Evolutionary conservation across 768 basidiomycete genomes (phyloP), one percentile per base, ranked within the genome.

Genomic region (Pulveroboletus sp.): DNA sequence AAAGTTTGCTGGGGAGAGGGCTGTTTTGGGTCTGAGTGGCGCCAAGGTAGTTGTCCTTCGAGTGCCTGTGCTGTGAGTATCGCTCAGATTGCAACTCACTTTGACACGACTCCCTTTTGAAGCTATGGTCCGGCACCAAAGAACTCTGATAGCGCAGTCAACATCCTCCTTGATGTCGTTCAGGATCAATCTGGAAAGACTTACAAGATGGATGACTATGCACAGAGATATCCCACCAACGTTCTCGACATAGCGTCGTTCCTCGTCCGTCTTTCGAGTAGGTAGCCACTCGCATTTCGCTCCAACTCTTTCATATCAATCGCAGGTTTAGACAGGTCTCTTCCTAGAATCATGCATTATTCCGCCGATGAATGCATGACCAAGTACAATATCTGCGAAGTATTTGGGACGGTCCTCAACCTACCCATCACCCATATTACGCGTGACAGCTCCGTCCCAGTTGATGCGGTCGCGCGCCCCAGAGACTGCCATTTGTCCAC

Each of bases 161-260:
- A 97, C 63, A 75, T 91, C 46, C 76, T 99, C 6, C 67, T 93
- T 24, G 93, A 96, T 64, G 75, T 95, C 29, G 89, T 96, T 0
- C 74, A 81, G 52, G 90, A 94, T 62, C 89, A 88, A 57, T 87
- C 86, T 6, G 89, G 89, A 3, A 93, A 93, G 70, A 73, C 71
- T 30, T 93, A 93, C 73, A 91, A 84, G 67, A 97, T 97, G 95
- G 95, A 99, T 64, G 86, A 95, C 65, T 95, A 84, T 63, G 93
- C 91, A 22, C 89, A 86, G 16, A 79, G 95, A 24, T 95, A 87
- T 70, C 95, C 95, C 0, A 98, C 95, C 22, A 93, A 93, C 60
- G 84, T 91, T 11, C 60, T 84, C 27, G 94, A 97, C 62, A 86
- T 97, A 46, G 93, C 88, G 2, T 73, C 80, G 19, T 94, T 95